Percentiles rank a stretch among this genome's conserved stretches.
Evolutionary conservation across 495 filamentous ascomycete species (phyloP).

Genomic region (Podospora australis): DNA sequence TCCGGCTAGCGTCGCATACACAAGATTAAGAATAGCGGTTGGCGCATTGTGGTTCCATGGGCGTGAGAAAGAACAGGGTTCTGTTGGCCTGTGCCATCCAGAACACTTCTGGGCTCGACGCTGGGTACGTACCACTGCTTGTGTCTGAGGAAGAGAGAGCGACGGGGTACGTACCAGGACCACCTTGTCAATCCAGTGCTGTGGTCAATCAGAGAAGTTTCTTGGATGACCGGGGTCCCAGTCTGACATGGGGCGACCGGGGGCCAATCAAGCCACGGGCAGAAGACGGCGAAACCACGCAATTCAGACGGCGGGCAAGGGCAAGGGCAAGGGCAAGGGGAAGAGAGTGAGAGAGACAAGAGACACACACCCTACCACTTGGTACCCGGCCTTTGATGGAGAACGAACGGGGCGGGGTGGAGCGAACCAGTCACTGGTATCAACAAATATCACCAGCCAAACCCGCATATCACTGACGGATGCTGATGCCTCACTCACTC

Average conservation of each 20-base stretch:
- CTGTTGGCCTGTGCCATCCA: conserved; percentile 23
- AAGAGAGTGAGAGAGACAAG: neutral
- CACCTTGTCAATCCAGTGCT: too few species aligned
- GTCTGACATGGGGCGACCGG: conserved; percentile 26
- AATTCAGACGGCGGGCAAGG: conserved; percentile 22
- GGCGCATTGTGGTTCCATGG: conserved; percentile 24
- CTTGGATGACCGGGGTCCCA: conserved; percentile 6
- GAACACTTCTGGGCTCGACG: conserved; percentile 3
- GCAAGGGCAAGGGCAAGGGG: neutral
- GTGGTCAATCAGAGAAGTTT: conserved; percentile 15
- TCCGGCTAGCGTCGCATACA: conserved; percentile 22
- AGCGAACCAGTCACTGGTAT: conserved; percentile 13
- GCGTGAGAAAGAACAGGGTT: conserved; percentile 19
- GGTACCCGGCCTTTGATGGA: conserved; percentile 22
- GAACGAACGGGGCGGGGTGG: conserved; percentile 28
- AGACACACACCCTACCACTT: neutral
- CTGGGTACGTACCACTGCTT: conserved; percentile 2
- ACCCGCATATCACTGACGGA: conserved; percentile 19
- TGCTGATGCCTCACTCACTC: conserved; percentile 20
- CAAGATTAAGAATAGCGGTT: conserved; percentile 32
- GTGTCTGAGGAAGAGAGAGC: neutral
- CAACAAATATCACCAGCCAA: conserved; percentile 31
- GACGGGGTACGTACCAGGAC: neutral
- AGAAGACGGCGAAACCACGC: conserved; percentile 21
- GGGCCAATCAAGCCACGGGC: conserved; percentile 27